Conservation (phyloP, 139 green algal species). For the Monoraphidium neglectum region DNA sequence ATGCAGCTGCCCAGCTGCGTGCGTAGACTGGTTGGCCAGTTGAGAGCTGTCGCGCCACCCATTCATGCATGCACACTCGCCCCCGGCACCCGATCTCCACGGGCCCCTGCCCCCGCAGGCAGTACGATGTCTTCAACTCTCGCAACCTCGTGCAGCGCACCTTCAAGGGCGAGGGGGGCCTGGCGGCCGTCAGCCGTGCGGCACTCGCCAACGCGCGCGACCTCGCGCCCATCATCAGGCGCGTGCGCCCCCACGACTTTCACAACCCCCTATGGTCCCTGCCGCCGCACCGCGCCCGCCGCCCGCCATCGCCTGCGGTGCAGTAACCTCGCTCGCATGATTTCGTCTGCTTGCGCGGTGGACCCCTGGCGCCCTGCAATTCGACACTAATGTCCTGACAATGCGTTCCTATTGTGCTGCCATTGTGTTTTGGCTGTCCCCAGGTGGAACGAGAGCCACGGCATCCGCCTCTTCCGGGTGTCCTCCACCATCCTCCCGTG, state of each 20-base stretch:
- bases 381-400: no score
- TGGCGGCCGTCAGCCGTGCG: constrained; percentile 52
- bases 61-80: not conserved
- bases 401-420: constrained; percentile 1
- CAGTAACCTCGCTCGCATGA: no score
- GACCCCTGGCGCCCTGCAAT: no score
- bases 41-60: not conserved
- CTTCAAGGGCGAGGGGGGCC: constrained; percentile 21
- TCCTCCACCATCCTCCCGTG: constrained; percentile 33
- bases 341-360: no score
- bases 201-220: constrained; percentile 55
- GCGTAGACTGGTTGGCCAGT: not conserved
- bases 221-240: constrained; percentile 51
- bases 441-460: constrained; percentile 60
- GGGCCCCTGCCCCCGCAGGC: not conserved
- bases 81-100: not conserved
- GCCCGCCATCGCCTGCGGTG: no score
- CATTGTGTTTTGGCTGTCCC: not conserved
- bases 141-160: constrained; percentile 46
- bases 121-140: constrained; percentile 30
- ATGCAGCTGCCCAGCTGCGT: not conserved
- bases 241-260: not conserved
- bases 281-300: no score
- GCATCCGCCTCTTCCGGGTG: constrained; percentile 67
- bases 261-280: no score